Conservation (phyloP, 106 monocot species). For the Dendrobium officinale region DNA sequence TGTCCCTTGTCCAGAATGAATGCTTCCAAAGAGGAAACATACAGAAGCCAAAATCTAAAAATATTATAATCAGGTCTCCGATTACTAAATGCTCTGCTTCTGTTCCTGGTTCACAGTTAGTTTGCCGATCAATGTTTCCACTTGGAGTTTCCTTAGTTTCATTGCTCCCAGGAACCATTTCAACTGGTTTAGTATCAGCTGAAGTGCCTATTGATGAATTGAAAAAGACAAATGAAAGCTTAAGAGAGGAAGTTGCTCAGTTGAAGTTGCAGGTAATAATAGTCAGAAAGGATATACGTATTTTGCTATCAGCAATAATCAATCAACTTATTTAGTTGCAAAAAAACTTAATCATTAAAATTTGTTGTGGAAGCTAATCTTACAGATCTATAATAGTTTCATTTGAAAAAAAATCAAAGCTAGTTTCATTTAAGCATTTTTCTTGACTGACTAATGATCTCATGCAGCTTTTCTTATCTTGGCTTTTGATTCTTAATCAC, state of each 20-base stretch:
- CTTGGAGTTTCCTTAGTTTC: constrained; percentile 36
- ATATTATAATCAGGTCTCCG: constrained; percentile 15
- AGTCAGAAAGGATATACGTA: neutral
- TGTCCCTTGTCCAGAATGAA: constrained; percentile 5
- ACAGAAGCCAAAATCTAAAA: constrained; percentile 14
- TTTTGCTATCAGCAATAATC: neutral
- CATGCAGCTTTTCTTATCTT: neutral
- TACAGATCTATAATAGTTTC: neutral
- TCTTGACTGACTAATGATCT: neutral
- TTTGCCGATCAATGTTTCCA: constrained; percentile 44
- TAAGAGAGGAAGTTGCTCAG: constrained; percentile 38
- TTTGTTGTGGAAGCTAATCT: neutral
- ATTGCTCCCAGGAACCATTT: constrained; percentile 14
- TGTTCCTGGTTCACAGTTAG: constrained; percentile 31
- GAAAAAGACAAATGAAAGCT: constrained; percentile 23
- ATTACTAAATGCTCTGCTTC: constrained; percentile 39
- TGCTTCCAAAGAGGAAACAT: constrained; percentile 10
- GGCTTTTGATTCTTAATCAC: neutral
- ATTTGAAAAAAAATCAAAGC: neutral
- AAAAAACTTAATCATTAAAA: neutral
- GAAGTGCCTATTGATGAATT: constrained; percentile 24
- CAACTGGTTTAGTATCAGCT: constrained; percentile 17
- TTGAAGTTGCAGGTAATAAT: constrained; percentile 42
- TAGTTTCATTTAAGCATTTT: neutral
- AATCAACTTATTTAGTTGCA: neutral